These are phyloP conservation scores for Solanum neorickii DNA, from an alignment of 257 asterid species.

Conservation along the genomic window DNA sequence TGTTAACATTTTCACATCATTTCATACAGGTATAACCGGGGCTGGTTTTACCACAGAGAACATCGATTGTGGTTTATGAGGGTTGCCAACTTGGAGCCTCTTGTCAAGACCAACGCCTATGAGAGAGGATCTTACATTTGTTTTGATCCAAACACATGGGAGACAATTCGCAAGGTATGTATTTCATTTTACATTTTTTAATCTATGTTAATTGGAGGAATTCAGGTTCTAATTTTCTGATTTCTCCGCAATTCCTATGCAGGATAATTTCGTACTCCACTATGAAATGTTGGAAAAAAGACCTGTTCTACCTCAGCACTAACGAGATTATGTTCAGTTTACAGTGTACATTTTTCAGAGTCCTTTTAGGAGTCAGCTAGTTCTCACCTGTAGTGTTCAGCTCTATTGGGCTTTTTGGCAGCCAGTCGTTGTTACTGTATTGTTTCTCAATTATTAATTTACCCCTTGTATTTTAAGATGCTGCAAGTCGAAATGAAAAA, in stretches of 20 bases:
- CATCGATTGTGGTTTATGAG: slow-evolving; percentile 62
- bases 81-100: slow-evolving; percentile 74
- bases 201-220: background rate
- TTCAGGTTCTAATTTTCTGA: background rate
- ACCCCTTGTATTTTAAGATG: background rate
- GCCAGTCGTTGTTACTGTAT: background rate
- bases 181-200: background rate
- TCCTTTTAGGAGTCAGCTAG: background rate
- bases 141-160: slow-evolving; percentile 98
- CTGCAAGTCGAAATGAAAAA: background rate
- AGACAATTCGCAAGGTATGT: slow-evolving; percentile 84
- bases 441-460: background rate
- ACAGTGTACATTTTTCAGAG: background rate
- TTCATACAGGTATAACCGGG: slow-evolving; percentile 67
- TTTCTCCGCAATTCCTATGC: slow-evolving; percentile 21
- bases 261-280: slow-evolving; percentile 88
- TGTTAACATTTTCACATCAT: background rate
- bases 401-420: background rate
- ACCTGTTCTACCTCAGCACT: slow-evolving; percentile 70
- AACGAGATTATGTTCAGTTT: slow-evolving; percentile 11
- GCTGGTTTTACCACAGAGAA: slow-evolving; percentile 91
- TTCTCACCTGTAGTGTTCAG: slow-evolving; percentile 1
- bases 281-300: slow-evolving; percentile 85
- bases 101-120: slow-evolving; percentile 54
- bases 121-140: slow-evolving; percentile 89